Base-by-base conservation (phyloP, 306 rosid genomes). In the Ziziphus jujuba region DNA sequence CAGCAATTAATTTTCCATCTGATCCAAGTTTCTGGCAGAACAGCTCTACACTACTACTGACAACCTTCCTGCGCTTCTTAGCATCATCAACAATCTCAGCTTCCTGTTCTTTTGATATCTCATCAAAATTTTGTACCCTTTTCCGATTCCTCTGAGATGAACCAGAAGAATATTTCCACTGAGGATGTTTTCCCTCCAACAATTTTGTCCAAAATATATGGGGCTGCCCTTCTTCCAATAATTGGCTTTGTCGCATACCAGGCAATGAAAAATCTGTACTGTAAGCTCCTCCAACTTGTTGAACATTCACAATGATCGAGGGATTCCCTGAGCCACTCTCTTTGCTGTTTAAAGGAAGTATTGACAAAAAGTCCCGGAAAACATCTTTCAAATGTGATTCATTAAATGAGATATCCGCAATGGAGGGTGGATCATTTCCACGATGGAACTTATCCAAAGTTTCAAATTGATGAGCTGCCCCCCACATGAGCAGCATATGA, bases 401-500 rank as follows among this genome's bases (percentile, higher is more conserved):
- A 34, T 66, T 84, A 52, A 80, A 63, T 43, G 52, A 63, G 19
- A 68, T 72, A 52, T 65, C 69, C 28, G 38, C 57, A 60, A 56
- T 57, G 55, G 76, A 59, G n/a, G 45, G 33, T 49, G 67, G 73
- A 49, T 61, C 70, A 53, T 79, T 69, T 69, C 66, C 61, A 60
- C 52, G 61, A 68, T 83, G 96, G 59, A 87, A 88, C 78, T 75
- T 71, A 22, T 79, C 79, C 83, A 93, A 72, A 50, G 74, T 79
- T 43, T 79, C 78, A 65, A 93, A 88, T 66, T 88, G 87, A 75
- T 63, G 67, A 70, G 87, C 72, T 8, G 87, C 87, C n/a, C 97
- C 96, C 92, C 93, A 86, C 87, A 87, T 85, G 69, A 93, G 84
- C 65, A 93, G 79, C 79, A 43, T 71, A 57, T 92, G 91, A 68